Conservation (phyloP, 495 filamentous ascomycete genomes). For the Penicillium simplicissimum region DNA sequence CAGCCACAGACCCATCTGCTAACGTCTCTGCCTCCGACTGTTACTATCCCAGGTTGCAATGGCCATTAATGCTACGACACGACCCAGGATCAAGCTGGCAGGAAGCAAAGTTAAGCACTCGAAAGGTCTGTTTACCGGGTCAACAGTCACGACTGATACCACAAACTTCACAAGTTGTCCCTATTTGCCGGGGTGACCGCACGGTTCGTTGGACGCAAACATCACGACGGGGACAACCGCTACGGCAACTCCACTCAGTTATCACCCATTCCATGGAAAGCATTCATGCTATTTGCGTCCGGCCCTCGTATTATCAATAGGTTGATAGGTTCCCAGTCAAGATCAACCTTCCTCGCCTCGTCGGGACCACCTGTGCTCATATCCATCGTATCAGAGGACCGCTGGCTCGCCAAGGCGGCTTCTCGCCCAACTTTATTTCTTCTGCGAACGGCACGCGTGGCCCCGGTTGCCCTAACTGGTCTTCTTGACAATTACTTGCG, state of each 20-base stretch:
- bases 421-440: conserved; percentile 3
- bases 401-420: neutral
- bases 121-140: neutral
- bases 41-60: neutral
- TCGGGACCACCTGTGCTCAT: neutral
- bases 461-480: conserved; percentile 5
- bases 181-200: neutral
- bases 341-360: neutral
- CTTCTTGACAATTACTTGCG: conserved; percentile 2
- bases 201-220: conserved; percentile 5
- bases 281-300: conserved; percentile 7
- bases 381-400: too few relatives aligned
- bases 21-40: conserved; percentile 7
- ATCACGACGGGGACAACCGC: conserved; percentile 8
- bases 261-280: conserved; percentile 5
- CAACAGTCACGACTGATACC: neutral
- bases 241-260: conserved; percentile 1
- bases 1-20: conserved; percentile 17
- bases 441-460: conserved; percentile 4
- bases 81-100: neutral
- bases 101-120: neutral
- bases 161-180: neutral
- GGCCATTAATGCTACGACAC: neutral
- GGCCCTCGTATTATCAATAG: conserved; percentile 6
- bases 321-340: neutral